Conservation (phyloP, 2,329 filamentous ascomycete genomes). For the Pseudogymnoascus verrucosus region DNA sequence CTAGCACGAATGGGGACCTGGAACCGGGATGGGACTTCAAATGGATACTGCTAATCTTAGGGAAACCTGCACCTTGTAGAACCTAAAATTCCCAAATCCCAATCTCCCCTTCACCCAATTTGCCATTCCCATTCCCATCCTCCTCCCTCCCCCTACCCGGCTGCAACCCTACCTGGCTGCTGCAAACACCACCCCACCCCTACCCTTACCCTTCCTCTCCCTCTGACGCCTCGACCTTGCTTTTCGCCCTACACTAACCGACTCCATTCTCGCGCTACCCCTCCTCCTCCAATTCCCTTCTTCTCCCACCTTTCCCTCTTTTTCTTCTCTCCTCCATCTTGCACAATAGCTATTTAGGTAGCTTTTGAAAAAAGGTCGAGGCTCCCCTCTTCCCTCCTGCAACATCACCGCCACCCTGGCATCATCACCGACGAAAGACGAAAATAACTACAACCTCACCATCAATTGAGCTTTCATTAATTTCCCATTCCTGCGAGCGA, state of each 20-base stretch:
- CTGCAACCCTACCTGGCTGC: not conserved
- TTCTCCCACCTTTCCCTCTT: constrained; percentile 5
- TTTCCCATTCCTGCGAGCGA: not conserved
- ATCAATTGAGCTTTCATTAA: not conserved
- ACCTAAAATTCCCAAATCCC: not conserved
- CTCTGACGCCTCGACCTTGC: not conserved
- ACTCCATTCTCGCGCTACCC: not conserved
- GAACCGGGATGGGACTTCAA: not conserved
- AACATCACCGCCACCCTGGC: not conserved
- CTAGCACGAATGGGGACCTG: not conserved
- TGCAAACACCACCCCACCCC: too few relatives aligned
- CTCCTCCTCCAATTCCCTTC: constrained; percentile 9
- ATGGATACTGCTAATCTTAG: not conserved
- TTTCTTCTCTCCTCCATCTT: constrained; percentile 1
- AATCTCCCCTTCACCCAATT: not conserved
- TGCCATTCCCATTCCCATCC: not conserved
- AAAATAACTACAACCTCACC: not conserved
- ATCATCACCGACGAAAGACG: not conserved
- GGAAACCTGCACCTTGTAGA: not conserved
- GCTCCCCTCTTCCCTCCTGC: not conserved
- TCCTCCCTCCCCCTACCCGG: not conserved
- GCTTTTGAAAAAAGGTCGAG: not conserved
- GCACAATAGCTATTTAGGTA: not conserved
- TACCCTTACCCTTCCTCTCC: not conserved
- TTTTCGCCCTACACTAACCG: not conserved